Base-by-base conservation (phyloP, 1,284 basidiomycete genomes). In the Ustilago tritici region DNA sequence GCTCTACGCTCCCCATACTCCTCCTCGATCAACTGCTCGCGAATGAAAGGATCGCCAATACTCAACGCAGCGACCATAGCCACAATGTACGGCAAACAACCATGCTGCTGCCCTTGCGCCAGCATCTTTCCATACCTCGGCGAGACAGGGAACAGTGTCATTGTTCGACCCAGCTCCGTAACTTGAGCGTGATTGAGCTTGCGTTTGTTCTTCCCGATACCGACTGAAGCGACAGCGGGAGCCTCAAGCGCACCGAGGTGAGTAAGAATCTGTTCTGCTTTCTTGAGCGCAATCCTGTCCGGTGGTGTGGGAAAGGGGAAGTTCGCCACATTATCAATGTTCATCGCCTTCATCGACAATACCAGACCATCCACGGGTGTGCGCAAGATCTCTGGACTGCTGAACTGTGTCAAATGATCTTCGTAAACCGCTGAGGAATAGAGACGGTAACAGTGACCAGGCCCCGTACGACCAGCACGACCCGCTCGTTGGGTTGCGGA, bases 321-420 rank as follows among this genome's bases (percentile, higher is more conserved):
- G 87, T 98, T 98, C 81, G 93, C 90, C 28, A 99, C 95, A 0
- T 94, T 90, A 83, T 98, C 95, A 70, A 99, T 95, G 84, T 98
- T 95, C 95, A 99, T 98, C 85, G 92, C 92, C 89, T 99, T 99
- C 97, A 99, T 99, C 87, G 98, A 95, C 40, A 99, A 89, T 12
- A 99, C 94, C 31, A 99, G 91, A 0, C 95, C 95, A 82, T 99
- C 97, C 81, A 99, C 96, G 0, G 97, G 96, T 88, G 94, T 95
- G 34, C 96, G 92, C 52, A 95, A 89, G 72, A 99, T 97, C 87
- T 99, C 97, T 2, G 97, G 96, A 69, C 91, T 88, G 0, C 93
- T 90, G 87, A 97, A 97, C 67, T 91, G 88, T 34, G 92, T 91
- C 84, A 99, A 97, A 87, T 96, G 92, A 82, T 96, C 92, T 85